Evolutionary conservation across 345 rosid genomes (phyloP).

Genomic region (Excoecaria cochinchinensis): DNA sequence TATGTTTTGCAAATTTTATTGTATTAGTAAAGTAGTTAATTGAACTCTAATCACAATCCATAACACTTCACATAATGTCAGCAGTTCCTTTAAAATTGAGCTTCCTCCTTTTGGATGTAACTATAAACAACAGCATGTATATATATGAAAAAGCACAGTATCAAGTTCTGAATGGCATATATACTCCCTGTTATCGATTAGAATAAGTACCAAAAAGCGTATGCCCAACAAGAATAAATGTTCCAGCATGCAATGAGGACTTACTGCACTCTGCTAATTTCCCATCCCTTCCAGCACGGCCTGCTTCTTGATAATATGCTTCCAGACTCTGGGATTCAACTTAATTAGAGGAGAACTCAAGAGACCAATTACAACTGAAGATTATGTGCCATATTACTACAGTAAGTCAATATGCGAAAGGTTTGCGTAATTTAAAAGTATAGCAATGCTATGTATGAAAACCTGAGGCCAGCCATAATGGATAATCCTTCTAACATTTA

Average conservation of each 20-base stretch:
- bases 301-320: constrained; percentile 97
- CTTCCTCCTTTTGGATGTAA: constrained; percentile 1
- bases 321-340: constrained; percentile 67
- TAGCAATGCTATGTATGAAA: constrained; percentile 10
- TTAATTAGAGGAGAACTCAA: constrained; percentile 4
- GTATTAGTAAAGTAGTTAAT: not conserved
- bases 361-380: not conserved
- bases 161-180: constrained; percentile 5
- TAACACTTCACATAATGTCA: not conserved
- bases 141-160: not conserved
- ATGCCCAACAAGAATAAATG: not conserved
- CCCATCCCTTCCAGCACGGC: constrained; percentile 98
- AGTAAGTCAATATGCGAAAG: not conserved
- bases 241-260: constrained; percentile 21
- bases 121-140: not conserved
- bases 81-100: not conserved
- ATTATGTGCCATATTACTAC: not conserved
- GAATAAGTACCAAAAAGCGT: not conserved
- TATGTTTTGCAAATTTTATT: not conserved
- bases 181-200: not conserved
- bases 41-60: not conserved
- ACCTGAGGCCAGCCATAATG: constrained; percentile 99
- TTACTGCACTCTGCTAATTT: constrained; percentile 77
- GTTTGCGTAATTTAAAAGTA: not conserved
- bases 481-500: constrained; percentile 69